Evolutionary conservation across 805 yeast species (phyloP).

Genomic region (Ogataea wickerhamii): DNA sequence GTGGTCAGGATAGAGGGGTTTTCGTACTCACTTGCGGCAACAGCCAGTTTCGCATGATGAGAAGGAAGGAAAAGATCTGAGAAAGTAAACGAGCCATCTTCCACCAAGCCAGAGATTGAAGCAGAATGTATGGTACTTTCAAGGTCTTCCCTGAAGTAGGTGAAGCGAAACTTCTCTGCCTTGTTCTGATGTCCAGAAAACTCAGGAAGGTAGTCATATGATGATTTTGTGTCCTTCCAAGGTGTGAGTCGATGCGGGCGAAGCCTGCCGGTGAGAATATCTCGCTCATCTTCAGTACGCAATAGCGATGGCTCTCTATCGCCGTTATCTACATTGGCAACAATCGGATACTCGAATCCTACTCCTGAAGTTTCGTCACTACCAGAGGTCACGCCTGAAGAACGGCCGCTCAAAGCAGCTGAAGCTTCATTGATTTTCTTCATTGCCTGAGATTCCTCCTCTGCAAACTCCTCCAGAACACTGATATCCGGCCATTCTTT

Average conservation of each 20-base stretch:
- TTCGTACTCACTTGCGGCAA: slow-evolving; percentile 3
- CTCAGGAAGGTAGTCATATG: slow-evolving; percentile 13
- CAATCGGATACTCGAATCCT: slow-evolving; percentile 38
- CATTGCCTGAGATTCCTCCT: slow-evolving; percentile 52
- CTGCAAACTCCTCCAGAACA: slow-evolving; percentile 72
- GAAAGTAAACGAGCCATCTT: slow-evolving; percentile 49
- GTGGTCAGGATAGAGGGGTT: slow-evolving; percentile 5
- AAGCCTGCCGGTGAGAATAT: slow-evolving; percentile 55
- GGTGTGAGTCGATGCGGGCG: slow-evolving; percentile 76
- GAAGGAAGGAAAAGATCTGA: slow-evolving; percentile 58
- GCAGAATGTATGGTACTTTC: slow-evolving; percentile 90
- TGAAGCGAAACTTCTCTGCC: slow-evolving; percentile 65
- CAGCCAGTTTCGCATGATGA: slow-evolving; percentile 26
- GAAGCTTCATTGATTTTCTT: slow-evolving; percentile 26
- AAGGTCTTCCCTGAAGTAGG: slow-evolving; percentile 88
- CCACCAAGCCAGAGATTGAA: slow-evolving; percentile 74
- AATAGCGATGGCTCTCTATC: slow-evolving; percentile 25
- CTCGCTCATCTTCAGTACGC: slow-evolving; percentile 51
- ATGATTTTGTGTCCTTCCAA: slow-evolving; percentile 49
- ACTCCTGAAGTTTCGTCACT: slow-evolving; percentile 26
- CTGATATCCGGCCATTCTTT: slow-evolving; percentile 80
- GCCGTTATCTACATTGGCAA: slow-evolving; percentile 29
- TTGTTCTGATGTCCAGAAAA: slow-evolving; percentile 20
- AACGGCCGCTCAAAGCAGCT: slow-evolving; percentile 24
- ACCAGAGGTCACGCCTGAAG: slow-evolving; percentile 10